Evolutionary conservation across 495 filamentous ascomycete species (phyloP), one percentile per base, ranked within the genome.

Genomic region (Aspergillus kassunensis): DNA sequence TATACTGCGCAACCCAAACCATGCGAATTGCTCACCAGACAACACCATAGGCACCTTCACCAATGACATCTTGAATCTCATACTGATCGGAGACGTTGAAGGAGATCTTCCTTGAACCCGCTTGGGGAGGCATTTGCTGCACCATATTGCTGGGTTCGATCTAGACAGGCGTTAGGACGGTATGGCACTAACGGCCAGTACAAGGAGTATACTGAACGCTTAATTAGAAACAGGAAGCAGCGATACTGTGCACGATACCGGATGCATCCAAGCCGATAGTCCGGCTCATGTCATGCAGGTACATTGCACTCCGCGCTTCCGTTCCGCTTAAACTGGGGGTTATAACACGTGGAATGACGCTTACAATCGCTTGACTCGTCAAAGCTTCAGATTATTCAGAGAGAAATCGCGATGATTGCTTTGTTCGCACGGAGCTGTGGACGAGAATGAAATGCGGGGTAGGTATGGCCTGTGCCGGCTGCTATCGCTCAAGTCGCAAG

Each of bases 11-110:
- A 44, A 49, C 33, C 37, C 23, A 34, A 11, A 11, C 8, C 6
- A 6, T 8, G 24, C 13, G 3, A 39, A 18, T 11, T 15, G 16
- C 87, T 74, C 81, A 97, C 92, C 93, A 97, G 51, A 99, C 95
- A 58, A 99, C 95, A 64, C 95, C 95, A 63, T 99, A 99, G 55
- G 95, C 95, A 59, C 95, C 95, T 70, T 99, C 95, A 49, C 95
- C 95, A 41, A 99, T 95, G 33, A 99, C 95, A 82, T 99, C 95
- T 66, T 96, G 91, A 55, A 99, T 97, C 60, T 97, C 95, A 68
- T 99, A 99, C 71, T 99, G 95, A 64, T 99, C 95, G 58, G 90
- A 96, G 36, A 99, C 95, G 63, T 99, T 99, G 83, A 99, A 99
- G 37, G 91, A 96, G 67, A 99, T 99, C 83, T 97, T 99, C 54